Base-by-base conservation (phyloP, 2,329 filamentous ascomycete species). In the Cytospora paraplurivora region DNA sequence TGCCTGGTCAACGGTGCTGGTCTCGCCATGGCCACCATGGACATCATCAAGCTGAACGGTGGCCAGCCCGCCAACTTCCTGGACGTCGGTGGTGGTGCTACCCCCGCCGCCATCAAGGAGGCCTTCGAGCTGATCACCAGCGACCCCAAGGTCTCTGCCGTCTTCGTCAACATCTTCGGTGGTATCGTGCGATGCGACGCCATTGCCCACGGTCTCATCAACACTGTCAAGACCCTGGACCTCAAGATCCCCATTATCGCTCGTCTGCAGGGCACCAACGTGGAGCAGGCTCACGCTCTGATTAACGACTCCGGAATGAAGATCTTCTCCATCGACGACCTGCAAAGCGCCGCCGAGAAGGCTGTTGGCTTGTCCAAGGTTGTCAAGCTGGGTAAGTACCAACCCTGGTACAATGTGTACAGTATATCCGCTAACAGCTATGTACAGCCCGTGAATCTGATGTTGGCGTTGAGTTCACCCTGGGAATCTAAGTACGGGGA, bases 131-230 rank as follows among this genome's bases (percentile, higher is more conserved):
- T 99, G 74, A 99, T 99, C 83, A 99, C 95, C 72, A 95, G 90
- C 80, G 95, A 99, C 79, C 88, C 93, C 75, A 98, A 98, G 86
- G 95, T 99, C 70, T 94, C 93, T 58, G 95, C 95, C 74, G 95
- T 99, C 82, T 99, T 99, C 72, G 95, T 99, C 83, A 99, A 99
- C 87, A 99, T 99, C 79, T 99, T 99, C 76, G 95, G 95, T 76
- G 95, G 95, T 81, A 99, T 99, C 72, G 95, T 99, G 71, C 88
- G 95, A 74, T 99, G 95, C 77, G 95, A 99, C 77, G 93, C 92
- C 74, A 99, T 99, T 76, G 95, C 95, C 70, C 90, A 93, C 79
- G 95, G 95, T 75, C 85, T 99, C 72, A 96, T 99, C 82, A 89
- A 92, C 77, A 96, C 97, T 63, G 95, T 95, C 67, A 86, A 97